These are phyloP conservation scores for Puccinia brachypodii DNA, from an alignment of 1,284 basidiomycete species.

Conservation along the genomic window DNA sequence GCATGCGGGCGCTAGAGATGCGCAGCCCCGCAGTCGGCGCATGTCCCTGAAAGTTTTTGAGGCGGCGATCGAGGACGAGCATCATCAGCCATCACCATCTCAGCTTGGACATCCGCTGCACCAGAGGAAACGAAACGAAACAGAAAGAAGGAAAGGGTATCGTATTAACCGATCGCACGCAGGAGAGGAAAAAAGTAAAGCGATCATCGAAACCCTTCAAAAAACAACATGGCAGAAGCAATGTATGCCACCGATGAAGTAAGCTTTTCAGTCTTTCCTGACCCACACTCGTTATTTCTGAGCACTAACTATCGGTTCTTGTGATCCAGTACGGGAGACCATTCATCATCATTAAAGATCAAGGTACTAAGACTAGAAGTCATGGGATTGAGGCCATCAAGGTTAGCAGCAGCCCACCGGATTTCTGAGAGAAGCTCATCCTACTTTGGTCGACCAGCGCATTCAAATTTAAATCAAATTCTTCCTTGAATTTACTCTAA, in stretches of 20 bases:
- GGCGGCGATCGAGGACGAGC: no score
- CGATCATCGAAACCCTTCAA: background rate
- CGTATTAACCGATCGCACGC: no score
- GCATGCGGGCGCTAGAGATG: no score
- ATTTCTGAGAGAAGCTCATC: background rate
- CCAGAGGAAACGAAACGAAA: no score
- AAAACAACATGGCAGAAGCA: slow-evolving; percentile 59
- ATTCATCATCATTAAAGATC: slow-evolving; percentile 79
- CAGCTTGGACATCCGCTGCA: no score
- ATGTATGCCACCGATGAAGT: slow-evolving; percentile 91
- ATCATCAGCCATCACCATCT: no score
- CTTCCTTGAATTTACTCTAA: slow-evolving; percentile 47
- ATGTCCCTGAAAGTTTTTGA: no score
- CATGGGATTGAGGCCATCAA: slow-evolving; percentile 97
- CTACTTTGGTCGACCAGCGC: background rate
- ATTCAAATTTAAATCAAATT: slow-evolving; percentile 34
- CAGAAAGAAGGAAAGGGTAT: no score
- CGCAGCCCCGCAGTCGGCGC: no score
- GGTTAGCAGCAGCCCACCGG: slow-evolving; percentile 60
- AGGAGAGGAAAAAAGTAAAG: no score
- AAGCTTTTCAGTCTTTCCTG: slow-evolving; percentile 50
- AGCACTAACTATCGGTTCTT: background rate
- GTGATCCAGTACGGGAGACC: slow-evolving; percentile 79
- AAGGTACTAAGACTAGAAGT: slow-evolving; percentile 87
- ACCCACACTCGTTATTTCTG: background rate